These are phyloP conservation scores for Ashbya aceris DNA, from an alignment of 1,139 yeast genomes.

Conservation along the genomic window DNA sequence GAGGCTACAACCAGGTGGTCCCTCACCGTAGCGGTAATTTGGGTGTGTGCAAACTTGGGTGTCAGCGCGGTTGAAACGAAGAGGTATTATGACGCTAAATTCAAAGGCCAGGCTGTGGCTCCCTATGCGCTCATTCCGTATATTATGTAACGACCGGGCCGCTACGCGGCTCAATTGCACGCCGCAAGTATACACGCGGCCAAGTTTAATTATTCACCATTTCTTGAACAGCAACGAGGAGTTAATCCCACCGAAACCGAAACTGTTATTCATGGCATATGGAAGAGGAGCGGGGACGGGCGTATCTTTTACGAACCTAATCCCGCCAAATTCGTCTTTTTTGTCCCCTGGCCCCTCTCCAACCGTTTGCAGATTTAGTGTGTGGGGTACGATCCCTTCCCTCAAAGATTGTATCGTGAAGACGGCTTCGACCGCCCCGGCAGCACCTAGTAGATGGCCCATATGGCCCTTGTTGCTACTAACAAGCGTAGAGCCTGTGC, in stretches of 20 bases:
- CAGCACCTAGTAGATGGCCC: conserved; percentile 93
- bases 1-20: conserved; percentile 17
- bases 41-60: conserved; percentile 56
- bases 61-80: conserved; percentile 55
- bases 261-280: conserved; percentile 75
- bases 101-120: conserved; percentile 22
- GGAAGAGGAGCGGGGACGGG: conserved; percentile 33
- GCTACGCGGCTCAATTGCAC: background rate
- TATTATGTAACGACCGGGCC: conserved; percentile 20
- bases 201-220: conserved; percentile 11
- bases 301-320: conserved; percentile 52
- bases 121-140: conserved; percentile 34
- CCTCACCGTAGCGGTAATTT: conserved; percentile 26
- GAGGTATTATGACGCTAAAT: conserved; percentile 37
- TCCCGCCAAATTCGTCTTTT: conserved; percentile 34
- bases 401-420: conserved; percentile 64
- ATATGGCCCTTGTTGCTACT: conserved; percentile 87
- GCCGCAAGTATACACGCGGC: background rate
- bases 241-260: conserved; percentile 97
- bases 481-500: conserved; percentile 35
- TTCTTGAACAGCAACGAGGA: conserved; percentile 52
- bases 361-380: conserved; percentile 53
- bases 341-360: conserved; percentile 40
- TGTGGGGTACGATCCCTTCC: conserved; percentile 61
- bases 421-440: conserved; percentile 88